Percentiles rank a stretch among this genome's conserved stretches.
phyloP scores from a whole-genome alignment of 768 basidiomycete species.

The Mycena epipterygia region DNA sequence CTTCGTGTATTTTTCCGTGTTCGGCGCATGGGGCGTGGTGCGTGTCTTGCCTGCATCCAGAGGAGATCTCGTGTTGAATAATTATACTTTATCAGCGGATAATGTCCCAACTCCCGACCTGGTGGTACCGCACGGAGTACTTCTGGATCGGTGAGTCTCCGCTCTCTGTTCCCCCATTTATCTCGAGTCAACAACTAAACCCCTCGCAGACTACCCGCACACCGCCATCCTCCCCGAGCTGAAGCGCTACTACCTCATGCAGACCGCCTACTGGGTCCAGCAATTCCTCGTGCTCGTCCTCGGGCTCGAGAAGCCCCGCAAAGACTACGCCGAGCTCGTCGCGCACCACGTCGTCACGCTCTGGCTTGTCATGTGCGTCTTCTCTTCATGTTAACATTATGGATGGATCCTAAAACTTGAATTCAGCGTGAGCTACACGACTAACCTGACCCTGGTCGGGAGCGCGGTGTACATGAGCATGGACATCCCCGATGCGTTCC shows the following conservation, averaged over 20 bases:
- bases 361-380: slow-evolving; percentile 87
- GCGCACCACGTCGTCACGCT: slow-evolving; percentile 93
- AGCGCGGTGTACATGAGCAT: slow-evolving; percentile 95
- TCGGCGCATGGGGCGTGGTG: slow-evolving; percentile 83
- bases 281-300: slow-evolving; percentile 91
- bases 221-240: slow-evolving; percentile 87
- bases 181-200: background rate
- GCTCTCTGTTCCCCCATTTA: background rate
- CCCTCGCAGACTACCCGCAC: slow-evolving; percentile 80
- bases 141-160: slow-evolving; percentile 83
- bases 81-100: slow-evolving; percentile 64
- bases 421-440: slow-evolving; percentile 82
- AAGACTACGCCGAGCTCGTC: slow-evolving; percentile 90
- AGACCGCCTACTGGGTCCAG: slow-evolving; percentile 94
- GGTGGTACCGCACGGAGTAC: slow-evolving; percentile 85
- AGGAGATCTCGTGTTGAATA: slow-evolving; percentile 5
- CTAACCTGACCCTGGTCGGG: slow-evolving; percentile 88
- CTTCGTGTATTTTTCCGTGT: slow-evolving; percentile 78
- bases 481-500: slow-evolving; percentile 93
- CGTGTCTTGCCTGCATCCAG: slow-evolving; percentile 51
- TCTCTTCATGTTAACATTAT: background rate
- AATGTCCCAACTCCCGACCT: slow-evolving; percentile 85
- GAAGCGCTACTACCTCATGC: slow-evolving; percentile 94
- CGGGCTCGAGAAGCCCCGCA: slow-evolving; percentile 92
- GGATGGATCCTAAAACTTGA: too few species aligned